Evolutionary conservation across 805 yeast genomes (phyloP).

Genomic region (Diddensiella caesifluorescens): DNA sequence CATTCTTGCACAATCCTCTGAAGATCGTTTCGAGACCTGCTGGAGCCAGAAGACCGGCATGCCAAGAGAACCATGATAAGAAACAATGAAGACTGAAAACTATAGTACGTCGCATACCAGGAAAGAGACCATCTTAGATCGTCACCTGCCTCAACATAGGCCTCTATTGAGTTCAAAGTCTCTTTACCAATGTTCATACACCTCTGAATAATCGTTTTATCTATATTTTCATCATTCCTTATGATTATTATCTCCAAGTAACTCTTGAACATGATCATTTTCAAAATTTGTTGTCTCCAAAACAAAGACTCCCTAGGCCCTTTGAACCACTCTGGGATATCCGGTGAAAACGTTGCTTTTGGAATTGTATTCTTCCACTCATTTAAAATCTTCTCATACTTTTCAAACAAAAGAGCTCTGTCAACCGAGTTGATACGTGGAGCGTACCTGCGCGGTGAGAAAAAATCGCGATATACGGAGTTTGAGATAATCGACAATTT

Average conservation of each 20-base stretch:
- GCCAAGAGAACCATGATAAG: constrained; percentile 28
- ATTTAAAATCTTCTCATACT: constrained; percentile 39
- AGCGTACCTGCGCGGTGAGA: constrained; percentile 38
- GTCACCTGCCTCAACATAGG: constrained; percentile 19
- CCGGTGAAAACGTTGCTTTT: constrained; percentile 26
- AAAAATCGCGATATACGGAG: constrained; percentile 41
- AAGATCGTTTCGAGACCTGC: not conserved
- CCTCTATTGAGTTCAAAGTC: constrained; percentile 40
- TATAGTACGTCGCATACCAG: constrained; percentile 55
- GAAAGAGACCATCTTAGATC: constrained; percentile 36
- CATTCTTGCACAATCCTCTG: not conserved
- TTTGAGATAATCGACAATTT: constrained; percentile 42
- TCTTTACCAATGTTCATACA: constrained; percentile 45
- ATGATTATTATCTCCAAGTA: constrained; percentile 46
- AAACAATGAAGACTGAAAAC: constrained; percentile 44
- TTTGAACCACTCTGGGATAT: constrained; percentile 48
- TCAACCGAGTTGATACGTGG: constrained; percentile 37
- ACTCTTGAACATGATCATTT: constrained; percentile 47
- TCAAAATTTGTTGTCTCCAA: constrained; percentile 52
- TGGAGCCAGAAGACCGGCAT: no score
- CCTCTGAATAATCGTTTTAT: constrained; percentile 2
- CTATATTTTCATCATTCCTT: constrained; percentile 13
- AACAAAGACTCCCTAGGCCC: constrained; percentile 44
- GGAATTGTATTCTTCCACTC: constrained; percentile 39
- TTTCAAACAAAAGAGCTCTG: constrained; percentile 38